Conservation (phyloP, 1,284 basidiomycete genomes). For the Cystobasidium sp. region DNA sequence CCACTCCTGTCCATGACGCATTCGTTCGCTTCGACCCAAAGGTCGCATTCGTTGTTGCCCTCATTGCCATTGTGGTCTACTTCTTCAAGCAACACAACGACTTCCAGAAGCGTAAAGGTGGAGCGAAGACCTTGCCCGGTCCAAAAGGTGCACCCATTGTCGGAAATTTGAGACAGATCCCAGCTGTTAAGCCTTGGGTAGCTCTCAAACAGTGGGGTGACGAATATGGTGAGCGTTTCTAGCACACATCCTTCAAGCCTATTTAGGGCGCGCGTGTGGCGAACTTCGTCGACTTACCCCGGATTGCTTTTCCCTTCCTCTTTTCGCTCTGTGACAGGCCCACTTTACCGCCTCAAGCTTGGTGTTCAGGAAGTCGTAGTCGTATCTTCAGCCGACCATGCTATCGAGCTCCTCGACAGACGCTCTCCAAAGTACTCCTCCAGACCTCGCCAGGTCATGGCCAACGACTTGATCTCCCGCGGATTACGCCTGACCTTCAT, state of each 20-base stretch:
- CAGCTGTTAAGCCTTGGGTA: constrained; percentile 40
- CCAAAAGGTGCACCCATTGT: constrained; percentile 36
- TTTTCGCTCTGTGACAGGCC: constrained; percentile 43
- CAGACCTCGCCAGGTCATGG: constrained; percentile 54
- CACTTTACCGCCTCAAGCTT: constrained; percentile 52
- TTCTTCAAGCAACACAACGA: constrained; percentile 43
- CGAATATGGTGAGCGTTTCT: constrained; percentile 36
- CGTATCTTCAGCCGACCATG: constrained; percentile 50
- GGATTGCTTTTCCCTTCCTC: background rate
- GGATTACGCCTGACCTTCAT: constrained; percentile 54
- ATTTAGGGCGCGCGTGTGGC: constrained; percentile 8
- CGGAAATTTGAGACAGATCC: constrained; percentile 39
- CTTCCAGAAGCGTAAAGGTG: constrained; percentile 29
- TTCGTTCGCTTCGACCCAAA: constrained; percentile 30
- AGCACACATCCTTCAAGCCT: background rate
- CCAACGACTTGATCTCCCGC: constrained; percentile 52
- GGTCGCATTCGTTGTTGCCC: constrained; percentile 31
- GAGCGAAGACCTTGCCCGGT: constrained; percentile 39
- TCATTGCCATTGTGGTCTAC: constrained; percentile 34
- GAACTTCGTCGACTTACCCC: background rate
- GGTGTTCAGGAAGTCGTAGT: constrained; percentile 48
- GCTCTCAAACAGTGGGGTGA: constrained; percentile 41
- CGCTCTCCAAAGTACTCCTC: constrained; percentile 53
- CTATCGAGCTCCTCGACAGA: constrained; percentile 54
- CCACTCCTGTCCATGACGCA: constrained; percentile 24